Base-by-base conservation (phyloP, 2,329 filamentous ascomycete species). In the Diplodia scrobiculata region DNA sequence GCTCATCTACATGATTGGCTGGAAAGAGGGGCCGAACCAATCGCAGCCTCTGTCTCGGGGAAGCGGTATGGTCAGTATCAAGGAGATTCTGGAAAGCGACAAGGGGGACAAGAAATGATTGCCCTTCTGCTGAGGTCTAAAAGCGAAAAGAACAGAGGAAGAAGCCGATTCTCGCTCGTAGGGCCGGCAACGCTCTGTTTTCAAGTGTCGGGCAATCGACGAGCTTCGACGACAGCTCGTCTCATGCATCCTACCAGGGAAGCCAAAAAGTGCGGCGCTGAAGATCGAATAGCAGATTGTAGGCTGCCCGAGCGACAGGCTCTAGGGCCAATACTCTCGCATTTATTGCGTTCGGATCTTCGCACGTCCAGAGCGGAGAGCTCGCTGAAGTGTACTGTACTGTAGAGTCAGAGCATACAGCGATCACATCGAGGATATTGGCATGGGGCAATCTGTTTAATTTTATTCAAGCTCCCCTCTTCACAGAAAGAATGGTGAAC, bases 1-100 rank as follows among this genome's bases (percentile, higher is more conserved):
- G 71, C 84, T 97, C 71, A 97, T 99, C 68, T 97, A 95, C 78
- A 97, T 98, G 93, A 99, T 99, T 78, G 95, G 95, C 0, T 99
- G 95, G 95, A 96, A 94, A 75, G 91, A 93, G 70, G 89, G 91
- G 1, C 84, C 85, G 34, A 86, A 88, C 63, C 93, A 98, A 79
- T 83, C 89, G 1, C 83, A 94, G 78, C 93, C 95, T 5, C 79
- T 98, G 67, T 80, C 89, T 70, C 86, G 95, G 70, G 95, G 95
- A 0, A 96, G 89, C 69, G 95, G 91, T 10, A 84, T 97, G 74
- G 81, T 97, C 50, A 97, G 91, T 77, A 84, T 99, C 69, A 96
- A 95, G 77, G 93, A 98, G 76, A 82, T 97, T 19, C 76, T 91
- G 21, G 87, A 84, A 66, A 73, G 38, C 38, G 21, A 58, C 7